Conservation (phyloP, 2,329 filamentous ascomycete genomes). For the Colletotrichum sojae region DNA sequence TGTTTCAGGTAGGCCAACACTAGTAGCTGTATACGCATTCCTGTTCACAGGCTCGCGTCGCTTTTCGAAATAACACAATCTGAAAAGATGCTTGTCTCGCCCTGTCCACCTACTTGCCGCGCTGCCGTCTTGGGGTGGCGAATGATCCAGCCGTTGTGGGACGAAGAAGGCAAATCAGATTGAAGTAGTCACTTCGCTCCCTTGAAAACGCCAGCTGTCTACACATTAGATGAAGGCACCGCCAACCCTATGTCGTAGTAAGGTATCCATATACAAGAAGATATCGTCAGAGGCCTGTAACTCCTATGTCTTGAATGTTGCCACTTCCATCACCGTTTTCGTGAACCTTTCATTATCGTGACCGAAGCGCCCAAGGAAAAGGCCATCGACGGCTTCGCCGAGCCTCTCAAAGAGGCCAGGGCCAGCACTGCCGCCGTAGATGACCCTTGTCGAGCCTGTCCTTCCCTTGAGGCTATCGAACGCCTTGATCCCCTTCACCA, state of each 20-base stretch:
- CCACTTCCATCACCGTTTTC: conserved; percentile 80
- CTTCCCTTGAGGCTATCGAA: conserved; percentile 66
- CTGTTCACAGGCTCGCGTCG: too few relatives aligned
- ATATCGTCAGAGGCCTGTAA: background rate
- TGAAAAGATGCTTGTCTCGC: too few relatives aligned
- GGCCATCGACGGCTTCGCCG: conserved; percentile 79
- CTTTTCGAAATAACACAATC: too few relatives aligned
- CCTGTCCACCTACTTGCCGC: too few relatives aligned
- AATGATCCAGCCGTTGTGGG: too few relatives aligned
- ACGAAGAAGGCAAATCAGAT: too few relatives aligned
- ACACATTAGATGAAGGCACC: too few relatives aligned
- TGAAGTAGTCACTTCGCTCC: too few relatives aligned
- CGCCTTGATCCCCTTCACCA: conserved; percentile 74
- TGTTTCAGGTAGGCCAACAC: too few relatives aligned
- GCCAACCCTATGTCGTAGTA: background rate
- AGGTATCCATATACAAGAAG: background rate
- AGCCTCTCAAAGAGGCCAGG: conserved; percentile 81
- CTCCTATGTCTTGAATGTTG: conserved; percentile 44
- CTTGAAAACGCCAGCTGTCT: too few relatives aligned
- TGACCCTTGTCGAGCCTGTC: conserved; percentile 73
- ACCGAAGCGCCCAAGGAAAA: conserved; percentile 86
- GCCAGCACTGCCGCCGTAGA: conserved; percentile 88
- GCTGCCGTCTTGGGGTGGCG: too few relatives aligned
- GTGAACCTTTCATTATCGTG: conserved; percentile 81
- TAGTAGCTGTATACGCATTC: too few relatives aligned